Conservation (phyloP, 1,284 basidiomycete genomes). For the Waitea zeae region DNA sequence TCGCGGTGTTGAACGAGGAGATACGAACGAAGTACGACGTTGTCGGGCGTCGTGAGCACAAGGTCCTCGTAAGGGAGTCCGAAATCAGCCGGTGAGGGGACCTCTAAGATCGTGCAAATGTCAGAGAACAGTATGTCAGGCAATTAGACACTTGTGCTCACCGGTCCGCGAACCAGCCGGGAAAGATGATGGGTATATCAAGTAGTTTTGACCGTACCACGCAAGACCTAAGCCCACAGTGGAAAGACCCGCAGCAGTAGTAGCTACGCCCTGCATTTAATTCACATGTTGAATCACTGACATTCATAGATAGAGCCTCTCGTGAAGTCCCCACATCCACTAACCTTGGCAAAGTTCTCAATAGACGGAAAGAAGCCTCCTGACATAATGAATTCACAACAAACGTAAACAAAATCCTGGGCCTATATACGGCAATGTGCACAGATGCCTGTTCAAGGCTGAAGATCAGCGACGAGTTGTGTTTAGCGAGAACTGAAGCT, state of each 20-base stretch:
- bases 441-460: too few relatives aligned
- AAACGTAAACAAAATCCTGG: too few relatives aligned
- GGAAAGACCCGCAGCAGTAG: constrained; percentile 46
- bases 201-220: constrained; percentile 72
- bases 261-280: constrained; percentile 36
- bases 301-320: not conserved
- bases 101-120: constrained; percentile 25
- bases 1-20: constrained; percentile 31
- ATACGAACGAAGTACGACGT: constrained; percentile 40
- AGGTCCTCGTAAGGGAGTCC: constrained; percentile 63
- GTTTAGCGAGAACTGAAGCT: too few relatives aligned
- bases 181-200: constrained; percentile 84
- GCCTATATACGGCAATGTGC: too few relatives aligned
- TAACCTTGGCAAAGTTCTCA: constrained; percentile 10
- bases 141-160: constrained; percentile 11
- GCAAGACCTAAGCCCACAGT: constrained; percentile 60
- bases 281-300: constrained; percentile 2
- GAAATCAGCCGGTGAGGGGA: constrained; percentile 51
- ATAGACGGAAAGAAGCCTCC: constrained; percentile 8
- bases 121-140: not conserved
- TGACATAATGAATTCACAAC: too few relatives aligned
- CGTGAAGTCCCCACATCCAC: not conserved
- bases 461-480: too few relatives aligned
- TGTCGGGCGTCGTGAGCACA: constrained; percentile 44
- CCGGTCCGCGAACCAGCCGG: constrained; percentile 70